Base-by-base conservation (phyloP, 2,329 filamentous ascomycete species). In the Claviceps fusiformis region DNA sequence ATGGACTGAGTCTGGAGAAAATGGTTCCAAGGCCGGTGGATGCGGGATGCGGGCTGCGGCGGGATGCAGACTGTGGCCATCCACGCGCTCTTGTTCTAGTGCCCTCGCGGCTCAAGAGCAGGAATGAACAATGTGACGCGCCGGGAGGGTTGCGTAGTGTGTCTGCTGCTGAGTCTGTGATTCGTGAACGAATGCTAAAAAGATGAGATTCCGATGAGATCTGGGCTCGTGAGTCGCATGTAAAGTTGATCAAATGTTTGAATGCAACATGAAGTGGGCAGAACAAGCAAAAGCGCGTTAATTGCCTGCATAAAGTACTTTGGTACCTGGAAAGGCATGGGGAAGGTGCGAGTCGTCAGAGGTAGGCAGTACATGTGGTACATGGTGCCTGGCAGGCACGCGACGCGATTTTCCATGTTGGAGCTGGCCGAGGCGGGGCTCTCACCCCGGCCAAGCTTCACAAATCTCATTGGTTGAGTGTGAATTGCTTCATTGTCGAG, bases 231-330 rank as follows among this genome's bases (percentile, higher is more conserved):
- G 41, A 39, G 19, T 51, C 31, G 51, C 43, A 46, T 46, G 51
- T 43, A 35, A 11, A 37, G 43, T 37, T 51, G 41, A 29, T 37
- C 39, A 44, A 39, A 48, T 45, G 41, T 52, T 19, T 9, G 29
- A 31, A 43, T 19, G 15, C 19, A 31, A 11, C 10, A 37, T 37
- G 35, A 37, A 47, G 52, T 50, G 49, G 35, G 35, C 35, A 39
- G 24, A 27, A 48, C 17, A 24, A 29, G 33, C 33, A 45, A 52
- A n/a, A n/a, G 48, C 54, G 57, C 57, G 57, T 59, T 57, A 57
- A 56, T 59, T 56, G 57, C 48, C 50, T 59, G 57, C 52, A 60
- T 52, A n/a, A n/a, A n/a, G n/a, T n/a, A n/a, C n/a, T n/a, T n/a
- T n/a, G n/a, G n/a, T n/a, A n/a, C n/a, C n/a, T n/a, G n/a, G n/a